Conservation (phyloP, 805 yeast species). For the Kregervanrija pseudodelftensis region DNA sequence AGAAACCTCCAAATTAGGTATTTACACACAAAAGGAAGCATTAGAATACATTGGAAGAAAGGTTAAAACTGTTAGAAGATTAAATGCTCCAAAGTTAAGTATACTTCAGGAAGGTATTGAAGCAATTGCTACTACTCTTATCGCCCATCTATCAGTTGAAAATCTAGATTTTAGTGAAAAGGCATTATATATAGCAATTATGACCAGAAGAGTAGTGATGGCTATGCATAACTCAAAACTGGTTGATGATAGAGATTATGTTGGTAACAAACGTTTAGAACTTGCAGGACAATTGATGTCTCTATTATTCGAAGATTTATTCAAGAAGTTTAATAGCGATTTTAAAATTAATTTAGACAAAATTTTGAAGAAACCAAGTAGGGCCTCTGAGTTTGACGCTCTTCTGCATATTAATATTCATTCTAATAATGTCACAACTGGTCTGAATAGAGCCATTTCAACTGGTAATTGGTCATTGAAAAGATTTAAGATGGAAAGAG, state of each 20-base stretch:
- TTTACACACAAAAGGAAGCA: conserved; percentile 91
- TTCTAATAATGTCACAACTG: conserved; percentile 88
- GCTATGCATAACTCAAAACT: conserved; percentile 88
- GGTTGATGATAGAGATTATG: conserved; percentile 99
- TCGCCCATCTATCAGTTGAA: conserved; percentile 84
- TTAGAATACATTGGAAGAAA: conserved; percentile 83
- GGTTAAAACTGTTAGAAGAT: conserved; percentile 87
- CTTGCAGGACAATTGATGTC: conserved; percentile 97
- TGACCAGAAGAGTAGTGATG: conserved; percentile 95
- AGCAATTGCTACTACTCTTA: conserved; percentile 90
- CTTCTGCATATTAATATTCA: conserved; percentile 82
- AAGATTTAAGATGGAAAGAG: conserved; percentile 99
- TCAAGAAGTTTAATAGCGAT: conserved; percentile 91
- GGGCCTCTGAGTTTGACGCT: conserved; percentile 95
- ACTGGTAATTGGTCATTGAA: conserved; percentile 99
- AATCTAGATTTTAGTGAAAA: conserved; percentile 87
- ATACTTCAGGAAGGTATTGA: conserved; percentile 92
- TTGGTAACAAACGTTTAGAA: conserved; percentile 95
- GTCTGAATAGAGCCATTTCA: conserved; percentile 91
- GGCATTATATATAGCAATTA: conserved; percentile 88
- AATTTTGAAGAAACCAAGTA: conserved; percentile 84
- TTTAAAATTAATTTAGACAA: conserved; percentile 93
- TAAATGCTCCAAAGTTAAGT: conserved; percentile 72
- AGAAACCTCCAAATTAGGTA: conserved; percentile 79
- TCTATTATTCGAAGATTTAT: conserved; percentile 88